These are phyloP conservation scores for Epicoccum nigrum DNA, from an alignment of 2,329 filamentous ascomycete genomes.

Conservation along the genomic window DNA sequence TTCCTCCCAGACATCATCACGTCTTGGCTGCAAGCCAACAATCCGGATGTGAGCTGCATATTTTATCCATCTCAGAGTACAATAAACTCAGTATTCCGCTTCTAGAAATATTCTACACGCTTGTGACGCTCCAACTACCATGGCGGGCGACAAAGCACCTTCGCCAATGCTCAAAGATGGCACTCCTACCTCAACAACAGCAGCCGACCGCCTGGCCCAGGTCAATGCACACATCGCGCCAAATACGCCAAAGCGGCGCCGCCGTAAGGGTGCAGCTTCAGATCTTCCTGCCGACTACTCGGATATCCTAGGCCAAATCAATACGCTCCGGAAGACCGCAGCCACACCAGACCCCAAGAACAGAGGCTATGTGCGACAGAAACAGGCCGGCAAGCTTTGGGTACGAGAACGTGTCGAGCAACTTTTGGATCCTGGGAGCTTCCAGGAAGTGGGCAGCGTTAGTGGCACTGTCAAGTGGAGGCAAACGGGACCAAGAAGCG, in stretches of 20 bases:
- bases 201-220: conserved; percentile 55
- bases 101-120: not conserved
- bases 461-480: conserved; percentile 66
- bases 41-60: conserved; percentile 27
- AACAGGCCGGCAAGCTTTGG: conserved; percentile 69
- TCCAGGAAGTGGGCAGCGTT: conserved; percentile 65
- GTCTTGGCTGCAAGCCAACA: not conserved
- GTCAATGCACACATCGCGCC: conserved; percentile 53
- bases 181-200: conserved; percentile 33
- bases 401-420: conserved; percentile 65
- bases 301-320: conserved; percentile 65
- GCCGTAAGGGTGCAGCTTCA: conserved; percentile 44
- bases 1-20: conserved; percentile 24
- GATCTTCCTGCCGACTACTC: conserved; percentile 65
- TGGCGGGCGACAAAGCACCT: conserved; percentile 33
- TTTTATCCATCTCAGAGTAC: conserved; percentile 22
- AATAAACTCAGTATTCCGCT: not conserved
- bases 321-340: conserved; percentile 59
- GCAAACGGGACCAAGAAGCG: conserved; percentile 51
- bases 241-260: conserved; percentile 46
- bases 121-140: not conserved
- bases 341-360: conserved; percentile 60
- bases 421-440: conserved; percentile 62
- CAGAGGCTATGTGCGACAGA: conserved; percentile 67
- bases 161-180: conserved; percentile 22